A percentile compares a stretch with the other conserved stretches of the same genome.
Conservation (phyloP, 208 protist species). For the Leishmania tropica region DNA sequence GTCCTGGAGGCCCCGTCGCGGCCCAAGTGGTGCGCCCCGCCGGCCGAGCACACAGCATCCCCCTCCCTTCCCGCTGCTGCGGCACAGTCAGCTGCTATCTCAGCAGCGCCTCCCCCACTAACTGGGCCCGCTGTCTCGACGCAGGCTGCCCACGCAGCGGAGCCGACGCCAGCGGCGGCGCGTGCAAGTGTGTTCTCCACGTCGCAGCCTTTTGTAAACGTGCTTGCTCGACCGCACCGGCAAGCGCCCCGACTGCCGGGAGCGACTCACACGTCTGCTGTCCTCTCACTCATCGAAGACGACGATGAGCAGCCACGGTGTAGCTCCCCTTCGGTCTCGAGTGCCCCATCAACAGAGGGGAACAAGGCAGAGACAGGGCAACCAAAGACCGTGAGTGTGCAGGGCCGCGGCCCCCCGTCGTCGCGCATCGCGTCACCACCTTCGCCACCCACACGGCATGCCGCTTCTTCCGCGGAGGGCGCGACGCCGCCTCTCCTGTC, state of each 20-base stretch:
- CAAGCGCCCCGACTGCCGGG: conserved; percentile 3
- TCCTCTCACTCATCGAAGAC: conserved; percentile 1
- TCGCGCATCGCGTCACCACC: not conserved
- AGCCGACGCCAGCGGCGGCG: not conserved
- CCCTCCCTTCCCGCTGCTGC: not conserved
- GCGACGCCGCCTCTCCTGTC: not conserved
- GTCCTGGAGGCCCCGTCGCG: conserved; percentile 22
- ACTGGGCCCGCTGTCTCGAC: not conserved
- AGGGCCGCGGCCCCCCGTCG: not conserved
- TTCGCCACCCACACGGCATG: not conserved
- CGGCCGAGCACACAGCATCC: conserved; percentile 16
- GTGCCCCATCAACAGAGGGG: not conserved
- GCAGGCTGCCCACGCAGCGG: not conserved
- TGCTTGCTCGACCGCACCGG: conserved; percentile 3
- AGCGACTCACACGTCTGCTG: conserved; percentile 1
- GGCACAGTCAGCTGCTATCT: not conserved
- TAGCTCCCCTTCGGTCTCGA: not conserved
- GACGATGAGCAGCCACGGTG: not conserved
- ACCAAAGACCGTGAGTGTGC: not conserved
- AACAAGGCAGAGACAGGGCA: not conserved
- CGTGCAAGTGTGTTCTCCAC: not conserved
- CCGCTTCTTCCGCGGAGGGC: not conserved
- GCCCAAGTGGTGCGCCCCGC: conserved; percentile 17
- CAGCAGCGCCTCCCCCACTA: not conserved
- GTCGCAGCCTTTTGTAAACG: not conserved